Percentiles rank a stretch among this genome's conserved stretches.
Conservation (phyloP, 371 early-diverging fungal genomes). For the Mortierella sp. region DNA sequence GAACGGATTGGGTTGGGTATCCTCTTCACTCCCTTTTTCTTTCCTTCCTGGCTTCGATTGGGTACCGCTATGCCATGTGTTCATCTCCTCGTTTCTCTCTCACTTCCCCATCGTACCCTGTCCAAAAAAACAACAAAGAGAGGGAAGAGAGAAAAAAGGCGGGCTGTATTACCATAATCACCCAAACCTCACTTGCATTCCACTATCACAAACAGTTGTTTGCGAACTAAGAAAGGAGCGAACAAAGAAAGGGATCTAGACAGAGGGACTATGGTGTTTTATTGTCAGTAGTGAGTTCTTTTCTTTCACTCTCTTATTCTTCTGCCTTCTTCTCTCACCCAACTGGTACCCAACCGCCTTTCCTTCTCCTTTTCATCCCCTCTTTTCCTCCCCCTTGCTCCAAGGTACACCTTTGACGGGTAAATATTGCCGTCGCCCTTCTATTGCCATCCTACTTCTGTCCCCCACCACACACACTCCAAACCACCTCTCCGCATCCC, state of each 20-base stretch:
- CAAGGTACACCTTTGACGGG: background rate
- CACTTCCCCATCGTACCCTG: background rate
- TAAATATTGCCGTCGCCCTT: background rate
- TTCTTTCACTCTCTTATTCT: constrained; percentile 2
- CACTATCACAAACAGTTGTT: background rate
- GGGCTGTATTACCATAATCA: background rate
- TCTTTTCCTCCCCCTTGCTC: background rate
- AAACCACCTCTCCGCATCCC: background rate
- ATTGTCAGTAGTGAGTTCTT: background rate
- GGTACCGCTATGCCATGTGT: no score
- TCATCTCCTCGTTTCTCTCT: background rate
- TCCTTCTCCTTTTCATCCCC: constrained; percentile 2
- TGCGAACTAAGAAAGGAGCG: background rate
- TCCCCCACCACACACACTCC: background rate
- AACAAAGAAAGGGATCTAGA: background rate
- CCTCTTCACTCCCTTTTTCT: no score
- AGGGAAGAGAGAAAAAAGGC: no score
- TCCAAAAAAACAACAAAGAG: background rate
- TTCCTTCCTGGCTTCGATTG: background rate
- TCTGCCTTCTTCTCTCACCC: background rate
- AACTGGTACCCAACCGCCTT: background rate
- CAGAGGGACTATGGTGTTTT: background rate
- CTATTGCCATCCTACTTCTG: background rate
- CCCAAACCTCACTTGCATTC: background rate
- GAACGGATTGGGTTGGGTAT: no score